Evolutionary conservation across 2,329 filamentous ascomycete species (phyloP).

Genomic region (Ophiosphaerella herpotricha): DNA sequence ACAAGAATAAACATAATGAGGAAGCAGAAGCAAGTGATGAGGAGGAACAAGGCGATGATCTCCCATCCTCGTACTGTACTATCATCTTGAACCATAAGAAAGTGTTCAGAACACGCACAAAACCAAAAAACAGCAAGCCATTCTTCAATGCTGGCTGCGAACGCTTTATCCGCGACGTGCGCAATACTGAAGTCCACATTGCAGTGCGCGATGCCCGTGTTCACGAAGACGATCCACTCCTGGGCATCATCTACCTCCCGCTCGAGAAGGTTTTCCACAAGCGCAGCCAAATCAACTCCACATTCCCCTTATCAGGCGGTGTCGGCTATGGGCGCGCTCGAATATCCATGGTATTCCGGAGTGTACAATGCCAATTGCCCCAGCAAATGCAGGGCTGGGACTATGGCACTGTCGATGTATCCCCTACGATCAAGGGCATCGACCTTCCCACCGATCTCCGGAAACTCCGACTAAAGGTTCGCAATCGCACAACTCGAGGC

Average conservation of each 20-base stretch:
- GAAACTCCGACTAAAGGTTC: constrained; percentile 62
- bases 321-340: constrained; percentile 72
- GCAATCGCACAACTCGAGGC: constrained; percentile 61
- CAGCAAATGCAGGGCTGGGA: constrained; percentile 69
- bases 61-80: constrained; percentile 73
- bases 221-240: constrained; percentile 69
- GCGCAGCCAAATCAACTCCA: constrained; percentile 67
- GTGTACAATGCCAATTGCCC: constrained; percentile 66
- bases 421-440: constrained; percentile 56
- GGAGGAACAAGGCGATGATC: constrained; percentile 64
- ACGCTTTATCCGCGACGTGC: constrained; percentile 71
- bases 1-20: constrained; percentile 57
- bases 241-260: constrained; percentile 72
- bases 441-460: constrained; percentile 56
- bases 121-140: constrained; percentile 77
- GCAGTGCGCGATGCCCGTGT: constrained; percentile 69
- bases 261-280: constrained; percentile 65
- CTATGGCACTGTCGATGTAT: constrained; percentile 70
- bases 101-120: constrained; percentile 71
- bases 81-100: constrained; percentile 75
- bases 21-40: constrained; percentile 61
- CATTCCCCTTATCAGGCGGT: constrained; percentile 70
- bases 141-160: constrained; percentile 81
- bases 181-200: constrained; percentile 68
- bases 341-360: constrained; percentile 74